Evolutionary conservation across 805 yeast genomes (phyloP), one percentile per base, ranked within the genome.

Genomic region (Kuraishia molischiana): DNA sequence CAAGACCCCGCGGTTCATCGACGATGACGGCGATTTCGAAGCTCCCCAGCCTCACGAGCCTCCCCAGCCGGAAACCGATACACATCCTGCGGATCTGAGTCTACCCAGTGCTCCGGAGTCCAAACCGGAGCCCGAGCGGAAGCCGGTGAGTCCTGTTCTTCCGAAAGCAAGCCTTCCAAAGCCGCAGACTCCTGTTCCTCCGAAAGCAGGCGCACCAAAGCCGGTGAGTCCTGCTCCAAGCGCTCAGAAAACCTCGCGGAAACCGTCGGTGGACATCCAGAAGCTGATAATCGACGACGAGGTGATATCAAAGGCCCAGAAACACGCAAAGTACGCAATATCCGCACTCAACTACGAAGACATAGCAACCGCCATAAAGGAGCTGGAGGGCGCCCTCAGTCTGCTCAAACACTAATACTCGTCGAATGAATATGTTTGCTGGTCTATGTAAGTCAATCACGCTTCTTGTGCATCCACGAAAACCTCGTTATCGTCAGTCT

Each of bases 311-410:
- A 64, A 69, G 46, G 74, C 79, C 1, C 90, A 82, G 49, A 80
- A 76, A 47, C 71, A 68, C 42, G 83, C 89, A 24, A 80, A 75
- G 51, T 83, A 77, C 53, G 90, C 87, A 2, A 75, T 81, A 5
- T 78, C 86, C 40, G 92, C 94, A 0, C 63, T 83, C 51, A 81
- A 81, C 51, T 83, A 81, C 52, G 90, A 83, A 43, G 94, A 83
- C 48, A 58, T 73, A 26, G 67, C 54, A 3, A 83, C 90, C 0
- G 90, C 90, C 2, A 74, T 76, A 32, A 62, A 60, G 28, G 85
- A 83, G 51, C 56, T 83, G 34, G 54, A 58, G 14, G 52, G 62
- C 19, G 86, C 86, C 0, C 53, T 81, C 31, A 67, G 63, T 15
- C 47, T 77, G 28, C 49, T 74, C 36, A 52, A 46, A 38, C 11